Base-by-base conservation (phyloP, 176 grass and related monocot species). In the Cymbopogon citratus region DNA sequence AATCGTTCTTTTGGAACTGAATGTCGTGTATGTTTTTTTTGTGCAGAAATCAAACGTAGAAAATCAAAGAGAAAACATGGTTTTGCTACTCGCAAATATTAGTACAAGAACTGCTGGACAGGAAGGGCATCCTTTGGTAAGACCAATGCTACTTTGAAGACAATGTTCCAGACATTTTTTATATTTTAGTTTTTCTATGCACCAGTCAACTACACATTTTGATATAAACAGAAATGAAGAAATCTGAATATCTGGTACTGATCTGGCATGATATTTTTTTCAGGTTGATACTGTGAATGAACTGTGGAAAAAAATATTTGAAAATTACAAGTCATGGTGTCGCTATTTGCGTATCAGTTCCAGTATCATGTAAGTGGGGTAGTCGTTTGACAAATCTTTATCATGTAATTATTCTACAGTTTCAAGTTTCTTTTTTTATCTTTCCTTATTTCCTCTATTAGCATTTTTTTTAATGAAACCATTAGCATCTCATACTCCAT, bases 41-140 rank as follows among this genome's bases (percentile, higher is more conserved):
- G 16, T 83, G 23, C 75, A 94, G 92, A 87, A 89, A 87, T 90
- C 86, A 3, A 94, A 91, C 81, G 92, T 86, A 67, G 83, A 91
- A 61, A 94, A 94, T 91, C 92, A 94, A 77, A 88, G 89, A 66
- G 92, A 94, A 71, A 87, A 91, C 77, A 81, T 94, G 80, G 77
- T 94, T 79, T 84, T 94, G 68, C 71, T 94, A 40, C 92, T 94
- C 60, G 88, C 92, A 84, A 94, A 94, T 78, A 78, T 91, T 66
- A 80, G 78, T 76, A 76, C 84, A 81, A 91, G 86, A 68, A 35
- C 69, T n/a, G 68, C 23, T 63, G 34, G 13, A 13, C 39, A 71
- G 21, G 80, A 84, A 59, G 60, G 72, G 4, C 40, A 79, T 84
- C 41, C 41, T 80, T 79, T 88, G 83, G 92, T 94, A 91, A 89